These are phyloP conservation scores for Trichoderma simmonsii DNA, from an alignment of 2,329 filamentous ascomycete genomes.

Conservation along the genomic window DNA sequence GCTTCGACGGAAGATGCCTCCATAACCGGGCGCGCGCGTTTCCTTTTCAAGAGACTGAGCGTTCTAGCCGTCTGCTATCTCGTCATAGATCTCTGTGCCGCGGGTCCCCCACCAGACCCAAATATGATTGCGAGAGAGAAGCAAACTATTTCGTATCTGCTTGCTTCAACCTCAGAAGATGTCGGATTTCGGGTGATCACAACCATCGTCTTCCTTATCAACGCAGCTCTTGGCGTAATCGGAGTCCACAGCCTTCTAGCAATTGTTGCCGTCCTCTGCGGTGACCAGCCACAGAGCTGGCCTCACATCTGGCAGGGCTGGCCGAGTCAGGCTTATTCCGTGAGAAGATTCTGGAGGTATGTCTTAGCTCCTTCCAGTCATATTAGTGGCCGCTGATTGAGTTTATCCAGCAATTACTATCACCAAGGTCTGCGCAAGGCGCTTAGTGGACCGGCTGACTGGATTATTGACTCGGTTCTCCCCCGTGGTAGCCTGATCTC, in stretches of 20 bases:
- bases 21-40: not conserved
- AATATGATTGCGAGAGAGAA: not conserved
- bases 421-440: constrained; percentile 2
- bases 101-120: not conserved
- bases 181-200: not conserved
- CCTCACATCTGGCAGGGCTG: not conserved
- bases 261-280: not conserved
- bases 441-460: not conserved
- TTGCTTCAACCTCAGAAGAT: not conserved
- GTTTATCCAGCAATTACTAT: not conserved
- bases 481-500: not conserved
- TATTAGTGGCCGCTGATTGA: not conserved
- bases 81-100: not conserved
- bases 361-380: not conserved
- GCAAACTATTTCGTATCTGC: not conserved
- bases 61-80: not conserved
- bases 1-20: not conserved
- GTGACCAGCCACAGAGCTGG: not conserved
- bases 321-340: not conserved
- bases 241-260: not conserved
- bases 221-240: not conserved
- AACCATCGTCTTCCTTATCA: not conserved
- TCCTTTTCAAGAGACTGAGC: not conserved
- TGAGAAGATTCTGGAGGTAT: not conserved
- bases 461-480: not conserved